Conservation (phyloP, 2,329 filamentous ascomycete genomes). For the Botrytis medusae region DNA sequence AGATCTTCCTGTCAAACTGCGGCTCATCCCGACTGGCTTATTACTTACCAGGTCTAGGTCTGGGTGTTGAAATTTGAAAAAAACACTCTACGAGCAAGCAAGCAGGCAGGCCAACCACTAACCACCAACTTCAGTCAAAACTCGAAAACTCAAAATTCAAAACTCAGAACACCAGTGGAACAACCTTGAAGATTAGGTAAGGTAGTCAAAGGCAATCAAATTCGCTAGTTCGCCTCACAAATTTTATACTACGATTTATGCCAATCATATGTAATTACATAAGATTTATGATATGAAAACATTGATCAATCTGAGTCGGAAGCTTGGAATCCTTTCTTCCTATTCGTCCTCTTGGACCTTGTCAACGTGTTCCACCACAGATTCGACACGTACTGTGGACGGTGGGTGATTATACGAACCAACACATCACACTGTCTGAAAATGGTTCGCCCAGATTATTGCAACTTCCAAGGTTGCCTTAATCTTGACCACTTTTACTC, state of each 20-base stretch:
- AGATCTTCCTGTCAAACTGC: slow-evolving; percentile 10
- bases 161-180: too few relatives aligned
- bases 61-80: not conserved
- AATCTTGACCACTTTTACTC: not conserved
- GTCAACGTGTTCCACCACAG: slow-evolving; percentile 22
- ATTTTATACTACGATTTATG: not conserved
- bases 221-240: slow-evolving; percentile 25
- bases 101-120: too few relatives aligned
- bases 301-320: not conserved
- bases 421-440: slow-evolving; percentile 17
- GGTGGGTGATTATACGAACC: slow-evolving; percentile 12
- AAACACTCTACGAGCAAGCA: not conserved
- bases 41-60: too few relatives aligned
- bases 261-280: not conserved
- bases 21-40: slow-evolving; percentile 29
- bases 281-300: not conserved
- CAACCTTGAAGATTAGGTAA: not conserved
- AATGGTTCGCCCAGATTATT: slow-evolving; percentile 24
- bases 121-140: not conserved
- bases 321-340: not conserved
- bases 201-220: slow-evolving; percentile 16
- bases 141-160: not conserved
- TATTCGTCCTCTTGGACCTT: slow-evolving; percentile 20
- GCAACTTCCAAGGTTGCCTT: slow-evolving; percentile 17
- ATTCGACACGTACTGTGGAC: slow-evolving; percentile 14